Evolutionary conservation across 2,329 filamentous ascomycete species (phyloP).

Genomic region (Dothiorella sarmentorum): DNA sequence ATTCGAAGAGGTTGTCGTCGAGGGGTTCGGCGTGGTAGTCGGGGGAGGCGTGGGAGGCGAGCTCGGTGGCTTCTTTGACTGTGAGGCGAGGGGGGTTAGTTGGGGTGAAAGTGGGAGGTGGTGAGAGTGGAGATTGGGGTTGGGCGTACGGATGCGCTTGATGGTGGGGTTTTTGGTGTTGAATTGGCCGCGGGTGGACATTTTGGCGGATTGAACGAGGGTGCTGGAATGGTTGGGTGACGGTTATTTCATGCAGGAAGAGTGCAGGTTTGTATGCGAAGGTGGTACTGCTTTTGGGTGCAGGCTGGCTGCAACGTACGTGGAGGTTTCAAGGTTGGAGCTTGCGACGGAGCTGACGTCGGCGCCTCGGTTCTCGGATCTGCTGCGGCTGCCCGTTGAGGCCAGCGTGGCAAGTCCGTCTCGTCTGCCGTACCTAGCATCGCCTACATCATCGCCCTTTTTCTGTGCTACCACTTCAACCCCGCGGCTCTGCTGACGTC

Average conservation of each 20-base stretch:
- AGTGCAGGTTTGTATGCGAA: background rate
- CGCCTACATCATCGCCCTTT: background rate
- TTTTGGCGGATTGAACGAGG: constrained; percentile 22
- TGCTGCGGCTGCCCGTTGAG: background rate
- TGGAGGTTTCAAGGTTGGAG: constrained; percentile 4
- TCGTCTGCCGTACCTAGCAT: background rate
- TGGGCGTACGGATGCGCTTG: constrained; percentile 68
- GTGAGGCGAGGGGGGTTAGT: constrained; percentile 25
- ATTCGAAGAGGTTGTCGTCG: constrained; percentile 91
- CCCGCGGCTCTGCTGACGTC: background rate
- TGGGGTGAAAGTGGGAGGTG: constrained; percentile 22
- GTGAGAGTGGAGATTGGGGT: constrained; percentile 16
- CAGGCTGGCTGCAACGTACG: constrained; percentile 10
- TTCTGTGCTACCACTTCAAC: background rate
- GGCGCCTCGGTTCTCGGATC: background rate
- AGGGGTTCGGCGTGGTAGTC: constrained; percentile 84
- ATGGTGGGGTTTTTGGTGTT: constrained; percentile 80
- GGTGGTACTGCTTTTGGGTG: background rate
- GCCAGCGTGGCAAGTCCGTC: background rate
- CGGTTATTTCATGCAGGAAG: background rate
- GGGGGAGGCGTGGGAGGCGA: constrained; percentile 72
- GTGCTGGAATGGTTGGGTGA: background rate
- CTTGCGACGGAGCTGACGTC: constrained; percentile 12
- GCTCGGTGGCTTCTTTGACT: constrained; percentile 89
- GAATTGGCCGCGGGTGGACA: constrained; percentile 47